Evolutionary conservation across 768 basidiomycete species (phyloP).

Genomic region (Leucocoprinus leucothites): DNA sequence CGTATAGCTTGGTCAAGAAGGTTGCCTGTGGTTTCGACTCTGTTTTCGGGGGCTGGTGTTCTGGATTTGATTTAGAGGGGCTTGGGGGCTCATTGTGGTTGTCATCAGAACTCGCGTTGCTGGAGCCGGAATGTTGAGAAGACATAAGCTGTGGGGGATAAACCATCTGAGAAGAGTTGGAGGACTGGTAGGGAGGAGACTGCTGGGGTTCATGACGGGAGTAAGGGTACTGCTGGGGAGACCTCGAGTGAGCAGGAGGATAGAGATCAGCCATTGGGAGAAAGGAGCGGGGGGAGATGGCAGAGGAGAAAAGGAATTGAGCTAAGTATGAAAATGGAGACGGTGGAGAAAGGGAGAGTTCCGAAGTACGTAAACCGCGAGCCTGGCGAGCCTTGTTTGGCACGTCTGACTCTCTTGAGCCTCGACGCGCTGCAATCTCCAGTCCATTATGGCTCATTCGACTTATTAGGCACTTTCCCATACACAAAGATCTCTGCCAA

Average conservation of each 20-base stretch:
- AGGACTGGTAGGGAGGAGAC: conserved; percentile 22
- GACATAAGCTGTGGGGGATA: conserved; percentile 34
- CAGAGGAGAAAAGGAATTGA: conserved; percentile 11
- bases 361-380: conserved; percentile 40
- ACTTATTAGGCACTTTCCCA: conserved; percentile 4
- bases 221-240: conserved; percentile 17
- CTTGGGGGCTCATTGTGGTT: conserved; percentile 45
- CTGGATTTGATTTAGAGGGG: conserved; percentile 36
- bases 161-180: conserved; percentile 28
- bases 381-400: conserved; percentile 20
- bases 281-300: conserved; percentile 21
- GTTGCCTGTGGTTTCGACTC: conserved; percentile 87
- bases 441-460: too few species aligned
- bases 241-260: conserved; percentile 38
- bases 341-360: conserved; percentile 45
- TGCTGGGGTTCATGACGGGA: conserved; percentile 16
- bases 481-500: background rate
- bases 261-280: conserved; percentile 56
- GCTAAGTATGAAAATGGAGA: conserved; percentile 17
- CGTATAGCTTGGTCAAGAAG: conserved; percentile 96
- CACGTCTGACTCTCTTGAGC: conserved; percentile 11
- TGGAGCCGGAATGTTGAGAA: conserved; percentile 38
- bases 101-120: conserved; percentile 41
- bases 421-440: conserved; percentile 7
- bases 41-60: conserved; percentile 52